Base-by-base conservation (phyloP, 2,329 filamentous ascomycete species). In the Microdochium nivale region DNA sequence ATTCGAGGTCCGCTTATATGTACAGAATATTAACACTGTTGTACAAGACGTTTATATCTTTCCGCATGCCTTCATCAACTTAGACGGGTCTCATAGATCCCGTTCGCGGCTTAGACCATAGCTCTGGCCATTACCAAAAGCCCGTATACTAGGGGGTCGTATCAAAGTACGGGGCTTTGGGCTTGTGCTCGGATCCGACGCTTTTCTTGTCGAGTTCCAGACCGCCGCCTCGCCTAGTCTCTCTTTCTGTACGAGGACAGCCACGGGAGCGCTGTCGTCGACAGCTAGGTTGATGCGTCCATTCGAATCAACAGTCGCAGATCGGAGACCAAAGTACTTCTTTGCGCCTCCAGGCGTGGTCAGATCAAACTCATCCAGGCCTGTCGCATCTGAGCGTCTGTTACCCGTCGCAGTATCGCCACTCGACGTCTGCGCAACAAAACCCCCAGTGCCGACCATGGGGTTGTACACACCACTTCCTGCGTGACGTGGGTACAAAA, bases 361-460 rank as follows among this genome's bases (percentile, higher is more conserved):
- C 3, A 75, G 73, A 54, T 82, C 76, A 37, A 80, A 67, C 27
- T 67, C 60, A 44, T 60, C 59, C 35, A 78, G 65, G 43, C 68
- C 68, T 16, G 63, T 53, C 30, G 51, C 25, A 49, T 49, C 48
- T 40, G 23, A 30, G 25, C 14, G 32, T 49, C 47, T 57, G 35
- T 47, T 33, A 59, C 73, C 74, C 61, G 72, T 76, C 23, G 65
- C 58, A n/a, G 68, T 70, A 54, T 77, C 69, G 33, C 70, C 70
- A 13, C 58, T 49, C 7, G 74, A 71, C 0, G 67, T 64, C 32
- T 73, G 65, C 25, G 69, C 68, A 27, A 83, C 65, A 57, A 83
- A 78, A 52, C 80, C 80, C 52, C 73, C 79, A 33, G 83, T 65
- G 60, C 79, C 79, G 37, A 83, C 65, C 59, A 71, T 75, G 21